phyloP scores from a whole-genome alignment of 169 alveolate genomes.

The Plasmodium reichenowi region DNA sequence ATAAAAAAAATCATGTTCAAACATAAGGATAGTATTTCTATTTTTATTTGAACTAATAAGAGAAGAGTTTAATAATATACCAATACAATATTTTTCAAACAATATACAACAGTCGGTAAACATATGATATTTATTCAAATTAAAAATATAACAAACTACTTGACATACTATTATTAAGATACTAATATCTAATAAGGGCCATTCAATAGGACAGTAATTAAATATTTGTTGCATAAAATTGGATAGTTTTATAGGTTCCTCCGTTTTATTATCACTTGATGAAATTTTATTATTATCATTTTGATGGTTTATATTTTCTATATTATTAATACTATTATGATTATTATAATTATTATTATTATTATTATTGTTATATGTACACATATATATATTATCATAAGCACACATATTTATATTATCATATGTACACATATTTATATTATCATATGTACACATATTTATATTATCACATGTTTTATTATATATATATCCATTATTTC shows the following conservation, averaged over 20 bases:
- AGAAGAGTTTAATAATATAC: constrained; percentile 67
- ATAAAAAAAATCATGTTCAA: constrained; percentile 59
- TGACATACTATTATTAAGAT: constrained; percentile 58
- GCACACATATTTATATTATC: too few relatives aligned
- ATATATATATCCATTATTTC: constrained; percentile 3
- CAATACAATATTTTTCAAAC: constrained; percentile 60
- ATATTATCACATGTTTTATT: not conserved
- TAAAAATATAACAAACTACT: constrained; percentile 61
- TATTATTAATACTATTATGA: not conserved
- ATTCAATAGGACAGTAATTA: constrained; percentile 33
- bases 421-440: not conserved
- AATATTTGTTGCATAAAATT: constrained; percentile 51
- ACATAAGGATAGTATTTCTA: constrained; percentile 42
- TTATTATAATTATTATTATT: not conserved
- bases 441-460: not conserved
- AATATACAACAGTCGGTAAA: constrained; percentile 26
- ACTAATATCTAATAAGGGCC: constrained; percentile 69
- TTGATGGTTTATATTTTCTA: not conserved
- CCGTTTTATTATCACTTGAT: not conserved
- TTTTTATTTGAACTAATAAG: constrained; percentile 29
- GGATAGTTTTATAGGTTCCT: constrained; percentile 2
- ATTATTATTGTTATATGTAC: not conserved
- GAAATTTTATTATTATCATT: not conserved
- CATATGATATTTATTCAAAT: constrained; percentile 17
- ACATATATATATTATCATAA: not conserved